These are phyloP conservation scores for Yamadazyma nakazawae DNA, from an alignment of 805 yeast species.

Conservation along the genomic window DNA sequence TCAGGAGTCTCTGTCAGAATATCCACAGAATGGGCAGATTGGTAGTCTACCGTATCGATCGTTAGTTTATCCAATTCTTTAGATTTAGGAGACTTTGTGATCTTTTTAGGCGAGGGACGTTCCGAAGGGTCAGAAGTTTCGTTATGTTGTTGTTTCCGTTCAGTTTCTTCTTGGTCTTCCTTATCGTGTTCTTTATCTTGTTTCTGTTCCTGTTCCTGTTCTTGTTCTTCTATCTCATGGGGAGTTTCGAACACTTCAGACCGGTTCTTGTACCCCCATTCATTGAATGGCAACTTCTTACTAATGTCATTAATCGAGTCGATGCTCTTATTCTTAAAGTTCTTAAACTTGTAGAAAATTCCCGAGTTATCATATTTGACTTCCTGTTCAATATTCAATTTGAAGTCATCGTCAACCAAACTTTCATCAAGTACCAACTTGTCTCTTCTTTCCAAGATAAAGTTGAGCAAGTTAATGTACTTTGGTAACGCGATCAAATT, in stretches of 20 bases:
- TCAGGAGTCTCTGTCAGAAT: not conserved
- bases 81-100: not conserved
- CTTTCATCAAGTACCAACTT: not conserved
- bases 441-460: conserved; percentile 17
- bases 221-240: not conserved
- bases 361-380: not conserved
- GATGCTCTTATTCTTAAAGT: conserved; percentile 14
- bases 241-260: conserved; percentile 1
- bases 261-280: conserved; percentile 5
- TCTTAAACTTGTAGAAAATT: conserved; percentile 12
- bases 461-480: conserved; percentile 17
- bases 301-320: conserved; percentile 14
- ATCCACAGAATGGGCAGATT: not conserved
- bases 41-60: not conserved
- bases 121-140: too few relatives aligned
- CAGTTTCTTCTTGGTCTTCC: not conserved
- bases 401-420: conserved; percentile 3
- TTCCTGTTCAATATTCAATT: not conserved
- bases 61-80: not conserved
- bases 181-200: not conserved
- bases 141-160: too few relatives aligned
- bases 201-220: not conserved
- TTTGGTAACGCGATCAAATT: conserved; percentile 14
- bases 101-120: too few relatives aligned
- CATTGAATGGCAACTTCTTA: conserved; percentile 2